phyloP scores from a whole-genome alignment of 208 protist genomes.

The Vickermania ingenoplastis region DNA sequence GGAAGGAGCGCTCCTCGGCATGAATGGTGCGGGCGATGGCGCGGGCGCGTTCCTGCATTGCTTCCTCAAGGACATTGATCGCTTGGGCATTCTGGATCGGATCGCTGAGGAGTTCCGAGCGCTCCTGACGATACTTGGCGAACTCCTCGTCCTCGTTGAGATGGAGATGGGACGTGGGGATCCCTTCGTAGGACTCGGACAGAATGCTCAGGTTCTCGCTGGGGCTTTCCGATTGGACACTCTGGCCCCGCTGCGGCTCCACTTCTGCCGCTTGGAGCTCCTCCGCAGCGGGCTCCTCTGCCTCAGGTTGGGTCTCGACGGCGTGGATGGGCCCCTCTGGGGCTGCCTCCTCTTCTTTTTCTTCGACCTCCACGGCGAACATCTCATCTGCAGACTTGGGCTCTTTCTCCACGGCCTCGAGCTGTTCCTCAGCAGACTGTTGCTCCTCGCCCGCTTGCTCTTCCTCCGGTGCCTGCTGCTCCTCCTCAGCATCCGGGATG shows the following conservation, averaged over 20 bases:
- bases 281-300: constrained; percentile 2
- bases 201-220: constrained; percentile 40
- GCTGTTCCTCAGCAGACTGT: background rate
- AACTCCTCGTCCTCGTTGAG: constrained; percentile 42
- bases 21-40: constrained; percentile 48
- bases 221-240: background rate
- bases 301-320: constrained; percentile 27
- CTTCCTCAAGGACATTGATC: constrained; percentile 58
- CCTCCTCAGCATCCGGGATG: constrained; percentile 35
- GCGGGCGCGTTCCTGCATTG: constrained; percentile 47
- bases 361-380: background rate
- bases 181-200: constrained; percentile 48
- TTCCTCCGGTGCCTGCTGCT: constrained; percentile 47
- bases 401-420: background rate
- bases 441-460: constrained; percentile 15
- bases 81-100: constrained; percentile 40
- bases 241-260: background rate
- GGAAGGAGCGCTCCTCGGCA: constrained; percentile 37
- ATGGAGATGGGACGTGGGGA: constrained; percentile 43
- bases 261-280: background rate
- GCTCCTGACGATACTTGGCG: constrained; percentile 28
- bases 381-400: background rate
- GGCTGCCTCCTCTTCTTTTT: constrained; percentile 16
- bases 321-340: constrained; percentile 26
- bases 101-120: constrained; percentile 27